Base-by-base conservation (phyloP, 441 rosid species). In the Erysimum cheiri region DNA sequence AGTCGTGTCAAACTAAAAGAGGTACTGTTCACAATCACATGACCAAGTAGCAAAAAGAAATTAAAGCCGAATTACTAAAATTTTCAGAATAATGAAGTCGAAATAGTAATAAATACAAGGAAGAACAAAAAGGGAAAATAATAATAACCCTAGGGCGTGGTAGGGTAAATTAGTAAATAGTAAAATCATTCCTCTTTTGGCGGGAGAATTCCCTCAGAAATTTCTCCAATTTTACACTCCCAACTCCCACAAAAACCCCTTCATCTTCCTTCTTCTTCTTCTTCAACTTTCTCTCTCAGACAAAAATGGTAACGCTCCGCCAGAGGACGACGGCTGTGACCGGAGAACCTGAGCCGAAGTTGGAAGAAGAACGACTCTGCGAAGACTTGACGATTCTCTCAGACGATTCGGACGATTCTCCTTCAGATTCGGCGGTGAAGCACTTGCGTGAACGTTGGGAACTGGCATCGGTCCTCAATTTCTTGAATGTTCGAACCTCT, bases 381-480 rank as follows among this genome's bases (percentile, higher is more conserved):
- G 71, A 64, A 1, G 77, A 72, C 75, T 49, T 59, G 10, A 48
- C 66, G 8, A 44, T 69, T 62, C 49, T 49, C 5, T 56, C 60
- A 1, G 26, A 17, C n/a, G 61, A 56, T 54, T 48, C 52, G 13
- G 28, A 47, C 67, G 81, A 76, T 39, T 47, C 79, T 67, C 78
- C 5, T 13, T 56, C 9, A 19, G 71, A 83, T 8, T 63, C 80
- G 29, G 84, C 82, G 58, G 85, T 87, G 37, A 74, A 75, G 24
- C 59, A 64, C 77, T 77, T 93, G 65, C 97, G 98, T 40, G 80
- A 82, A 49, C 83, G 87, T 48, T 93, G 98, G 98, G 97, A 93
- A 71, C 91, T 93, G 31, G 97, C 98, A 26, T 91, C 93, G 8
- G 92, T 88, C 77, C 88, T 93, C 59, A 91, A 89, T 77, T 93